A percentile compares a stretch with the other conserved stretches of the same genome.
Evolutionary conservation across 2,329 filamentous ascomycete species (phyloP).

Genomic region (Thelonectria blattea): DNA sequence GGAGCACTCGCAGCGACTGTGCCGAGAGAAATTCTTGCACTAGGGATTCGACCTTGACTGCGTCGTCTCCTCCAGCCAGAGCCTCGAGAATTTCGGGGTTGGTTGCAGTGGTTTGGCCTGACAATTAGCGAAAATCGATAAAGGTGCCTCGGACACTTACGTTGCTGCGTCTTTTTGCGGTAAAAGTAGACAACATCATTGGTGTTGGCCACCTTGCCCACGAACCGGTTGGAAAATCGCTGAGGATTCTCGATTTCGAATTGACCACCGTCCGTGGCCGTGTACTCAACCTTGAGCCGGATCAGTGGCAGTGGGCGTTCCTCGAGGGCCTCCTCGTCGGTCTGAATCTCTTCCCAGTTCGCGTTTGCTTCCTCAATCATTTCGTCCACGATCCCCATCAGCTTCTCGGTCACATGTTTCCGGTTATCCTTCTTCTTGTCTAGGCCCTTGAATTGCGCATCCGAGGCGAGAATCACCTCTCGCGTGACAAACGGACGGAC

Average conservation of each 20-base stretch:
- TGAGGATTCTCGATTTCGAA: slow-evolving; percentile 96
- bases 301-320: slow-evolving; percentile 80
- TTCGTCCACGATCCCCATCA: slow-evolving; percentile 80
- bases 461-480: slow-evolving; percentile 79
- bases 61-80: slow-evolving; percentile 60
- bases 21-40: slow-evolving; percentile 86
- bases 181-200: slow-evolving; percentile 95
- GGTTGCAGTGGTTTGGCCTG: slow-evolving; percentile 46
- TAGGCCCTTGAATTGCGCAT: slow-evolving; percentile 77
- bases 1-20: slow-evolving; percentile 90
- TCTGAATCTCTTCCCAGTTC: slow-evolving; percentile 82
- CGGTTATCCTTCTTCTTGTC: slow-evolving; percentile 85
- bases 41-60: slow-evolving; percentile 85
- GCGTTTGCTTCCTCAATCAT: slow-evolving; percentile 85
- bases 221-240: slow-evolving; percentile 91
- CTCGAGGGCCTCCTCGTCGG: slow-evolving; percentile 63
- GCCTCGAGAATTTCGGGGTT: slow-evolving; percentile 68
- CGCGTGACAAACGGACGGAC: slow-evolving; percentile 90
- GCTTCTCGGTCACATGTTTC: slow-evolving; percentile 75
- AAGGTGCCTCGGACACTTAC: slow-evolving; percentile 24
- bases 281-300: slow-evolving; percentile 88
- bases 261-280: slow-evolving; percentile 79
- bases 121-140: slow-evolving; percentile 11
- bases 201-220: slow-evolving; percentile 88
- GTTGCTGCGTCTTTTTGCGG: slow-evolving; percentile 76